Evolutionary conservation across 495 filamentous ascomycete genomes (phyloP).

Genomic region (Aspergillus ostianus): DNA sequence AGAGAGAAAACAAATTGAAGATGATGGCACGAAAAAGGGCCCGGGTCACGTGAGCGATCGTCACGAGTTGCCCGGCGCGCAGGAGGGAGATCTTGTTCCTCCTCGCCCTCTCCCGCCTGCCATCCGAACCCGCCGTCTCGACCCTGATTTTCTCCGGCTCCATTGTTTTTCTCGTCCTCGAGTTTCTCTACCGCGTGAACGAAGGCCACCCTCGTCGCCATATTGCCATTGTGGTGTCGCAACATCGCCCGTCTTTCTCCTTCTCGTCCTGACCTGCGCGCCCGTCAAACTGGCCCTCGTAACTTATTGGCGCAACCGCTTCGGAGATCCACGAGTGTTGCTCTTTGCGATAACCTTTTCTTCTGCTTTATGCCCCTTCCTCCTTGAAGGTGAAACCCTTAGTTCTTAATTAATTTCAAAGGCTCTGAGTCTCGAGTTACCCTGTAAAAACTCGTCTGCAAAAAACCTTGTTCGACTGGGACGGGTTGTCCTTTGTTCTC

Average conservation of each 20-base stretch:
- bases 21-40: constrained; percentile 27
- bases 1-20: not conserved
- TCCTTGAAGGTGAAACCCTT: not conserved
- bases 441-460: not conserved
- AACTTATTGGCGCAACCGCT: constrained; percentile 35
- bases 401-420: constrained; percentile 1
- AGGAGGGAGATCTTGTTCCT: constrained; percentile 24
- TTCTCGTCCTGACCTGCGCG: constrained; percentile 31
- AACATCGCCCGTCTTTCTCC: constrained; percentile 14
- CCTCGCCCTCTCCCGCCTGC: constrained; percentile 18
- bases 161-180: not conserved
- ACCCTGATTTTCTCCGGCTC: constrained; percentile 4
- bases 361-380: not conserved
- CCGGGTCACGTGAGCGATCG: constrained; percentile 36
- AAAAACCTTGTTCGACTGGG: not conserved
- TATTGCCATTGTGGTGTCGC: constrained; percentile 20
- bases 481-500: constrained; percentile 9
- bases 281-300: constrained; percentile 28
- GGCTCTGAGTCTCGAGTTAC: not conserved
- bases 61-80: constrained; percentile 42
- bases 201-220: constrained; percentile 2
- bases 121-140: constrained; percentile 7
- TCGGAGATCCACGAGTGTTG: constrained; percentile 23
- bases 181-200: not conserved
- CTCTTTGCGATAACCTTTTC: constrained; percentile 3